A percentile compares a stretch with the other conserved stretches of the same genome.
phyloP scores from a whole-genome alignment of 73 alveolate genomes.

The Breviolum minutum region DNA sequence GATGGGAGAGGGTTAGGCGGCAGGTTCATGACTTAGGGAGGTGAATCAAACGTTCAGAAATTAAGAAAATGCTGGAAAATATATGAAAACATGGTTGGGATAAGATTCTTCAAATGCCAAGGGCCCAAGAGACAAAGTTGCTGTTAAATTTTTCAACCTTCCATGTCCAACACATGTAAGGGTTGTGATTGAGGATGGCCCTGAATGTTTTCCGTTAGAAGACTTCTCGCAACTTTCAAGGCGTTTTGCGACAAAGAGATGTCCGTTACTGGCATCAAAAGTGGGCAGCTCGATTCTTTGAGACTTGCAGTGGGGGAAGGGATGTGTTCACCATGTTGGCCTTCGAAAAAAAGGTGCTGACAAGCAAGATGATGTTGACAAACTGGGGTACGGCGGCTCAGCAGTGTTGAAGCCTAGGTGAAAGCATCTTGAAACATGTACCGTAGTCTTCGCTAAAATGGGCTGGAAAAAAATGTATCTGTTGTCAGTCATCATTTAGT shows the following conservation, averaged over 20 bases:
- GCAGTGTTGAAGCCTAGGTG: too few relatives aligned
- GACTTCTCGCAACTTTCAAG: background rate
- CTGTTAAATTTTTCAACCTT: too few relatives aligned
- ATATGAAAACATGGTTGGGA: background rate
- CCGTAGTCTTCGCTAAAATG: background rate
- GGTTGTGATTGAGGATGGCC: too few relatives aligned
- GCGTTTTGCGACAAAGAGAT: constrained; percentile 66
- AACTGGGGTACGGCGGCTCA: constrained; percentile 28
- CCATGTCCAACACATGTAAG: too few relatives aligned
- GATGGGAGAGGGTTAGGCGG: background rate
- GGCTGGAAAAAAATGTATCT: background rate
- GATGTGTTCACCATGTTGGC: background rate
- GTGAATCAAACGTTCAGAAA: too few relatives aligned
- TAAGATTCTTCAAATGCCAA: too few relatives aligned
- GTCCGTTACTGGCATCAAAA: constrained; percentile 39
- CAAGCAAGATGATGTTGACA: constrained; percentile 47
- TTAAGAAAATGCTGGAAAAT: too few relatives aligned
- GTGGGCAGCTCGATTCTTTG: background rate
- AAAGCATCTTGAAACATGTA: background rate
- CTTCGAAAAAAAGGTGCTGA: constrained; percentile 8
- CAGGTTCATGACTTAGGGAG: too few relatives aligned
- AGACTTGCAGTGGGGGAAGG: background rate
- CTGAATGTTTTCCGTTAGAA: background rate
- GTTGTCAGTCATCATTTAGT: too few relatives aligned
- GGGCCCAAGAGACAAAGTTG: too few relatives aligned